Percentiles rank a stretch among this genome's conserved stretches.
These are phyloP conservation scores for Xylariaceae sp. DNA, from an alignment of 2,329 filamentous ascomycete genomes.

Conservation along the genomic window DNA sequence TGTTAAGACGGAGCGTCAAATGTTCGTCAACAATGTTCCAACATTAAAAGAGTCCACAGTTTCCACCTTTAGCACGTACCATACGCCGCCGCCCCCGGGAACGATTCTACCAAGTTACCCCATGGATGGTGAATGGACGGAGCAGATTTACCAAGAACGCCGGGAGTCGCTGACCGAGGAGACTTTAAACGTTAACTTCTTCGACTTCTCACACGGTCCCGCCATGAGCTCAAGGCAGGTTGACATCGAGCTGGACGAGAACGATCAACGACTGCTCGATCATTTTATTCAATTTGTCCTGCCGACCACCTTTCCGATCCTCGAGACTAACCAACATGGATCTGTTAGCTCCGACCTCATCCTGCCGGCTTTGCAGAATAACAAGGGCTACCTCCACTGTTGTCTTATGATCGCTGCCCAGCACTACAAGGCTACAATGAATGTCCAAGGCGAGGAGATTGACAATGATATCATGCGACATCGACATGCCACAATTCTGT, in stretches of 20 bases:
- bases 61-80: conserved; percentile 91
- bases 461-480: conserved; percentile 93
- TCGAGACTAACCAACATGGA: conserved; percentile 88
- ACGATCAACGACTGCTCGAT: conserved; percentile 83
- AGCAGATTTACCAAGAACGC: conserved; percentile 71
- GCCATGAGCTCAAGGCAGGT: conserved; percentile 69
- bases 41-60: conserved; percentile 85
- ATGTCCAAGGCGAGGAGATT: conserved; percentile 72
- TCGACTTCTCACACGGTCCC: conserved; percentile 77
- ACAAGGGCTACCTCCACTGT: conserved; percentile 93
- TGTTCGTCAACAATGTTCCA: conserved; percentile 90
- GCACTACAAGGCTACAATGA: conserved; percentile 82
- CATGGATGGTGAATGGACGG: conserved; percentile 70
- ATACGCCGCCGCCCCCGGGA: conserved; percentile 75
- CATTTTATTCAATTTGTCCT: conserved; percentile 91
- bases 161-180: conserved; percentile 72
- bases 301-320: conserved; percentile 87
- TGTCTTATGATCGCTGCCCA: conserved; percentile 92
- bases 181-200: conserved; percentile 76
- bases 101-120: conserved; percentile 68
- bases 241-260: conserved; percentile 83
- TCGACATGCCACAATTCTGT: conserved; percentile 84
- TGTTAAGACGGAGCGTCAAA: conserved; percentile 92
- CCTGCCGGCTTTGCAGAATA: conserved; percentile 84
- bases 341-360: conserved; percentile 82